Evolutionary conservation across 2,329 filamentous ascomycete genomes (phyloP), one percentile per base, ranked within the genome.

Genomic region (Apiospora sp.): DNA sequence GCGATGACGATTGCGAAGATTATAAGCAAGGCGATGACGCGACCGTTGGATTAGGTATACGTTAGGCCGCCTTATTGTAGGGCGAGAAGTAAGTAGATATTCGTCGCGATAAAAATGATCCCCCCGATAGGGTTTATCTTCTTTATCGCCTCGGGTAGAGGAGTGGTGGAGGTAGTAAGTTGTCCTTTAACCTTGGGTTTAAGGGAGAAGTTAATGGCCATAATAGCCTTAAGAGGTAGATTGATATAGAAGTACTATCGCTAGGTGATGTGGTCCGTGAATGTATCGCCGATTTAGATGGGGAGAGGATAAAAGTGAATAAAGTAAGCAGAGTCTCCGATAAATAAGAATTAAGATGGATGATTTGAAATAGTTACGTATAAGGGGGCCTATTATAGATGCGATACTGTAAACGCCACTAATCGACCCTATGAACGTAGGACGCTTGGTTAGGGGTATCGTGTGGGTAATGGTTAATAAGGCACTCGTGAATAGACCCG

Each of bases 41-140:
- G 80, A 8, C 75, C 75, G 30, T 73, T 74, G n/a, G 71, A 76
- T 81, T 82, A 84, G 1, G 78, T 43, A 43, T 82, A 79, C 22
- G 75, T 78, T 34, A 71, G 73, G 6, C 80, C 82, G 69, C 81
- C 81, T 81, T 82, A 85, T 70, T 85, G 82, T 13, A 87, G 76
- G 34, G 67, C 67, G 13, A 68, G 34, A 13, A 68, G 67, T 24
- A 87, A 76, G 76, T 84, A 84, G 68, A 87, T 79, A n/a, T 86
- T 80, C 30, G 82, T 81, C 0, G 83, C 83, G 2, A 88, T 78
- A 71, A 89, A 84, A 13, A 86, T 79, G 4, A 83, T 85, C 24
- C 76, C 76, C 30, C 82, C 71, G 24, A 75, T 2, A 6, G 69
- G 68, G 61, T 76, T 72, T 0, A 75, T 27, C 6, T 71, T 71